Conservation (phyloP, 495 filamentous ascomycete species). For the Jackrogersella multiformis region DNA sequence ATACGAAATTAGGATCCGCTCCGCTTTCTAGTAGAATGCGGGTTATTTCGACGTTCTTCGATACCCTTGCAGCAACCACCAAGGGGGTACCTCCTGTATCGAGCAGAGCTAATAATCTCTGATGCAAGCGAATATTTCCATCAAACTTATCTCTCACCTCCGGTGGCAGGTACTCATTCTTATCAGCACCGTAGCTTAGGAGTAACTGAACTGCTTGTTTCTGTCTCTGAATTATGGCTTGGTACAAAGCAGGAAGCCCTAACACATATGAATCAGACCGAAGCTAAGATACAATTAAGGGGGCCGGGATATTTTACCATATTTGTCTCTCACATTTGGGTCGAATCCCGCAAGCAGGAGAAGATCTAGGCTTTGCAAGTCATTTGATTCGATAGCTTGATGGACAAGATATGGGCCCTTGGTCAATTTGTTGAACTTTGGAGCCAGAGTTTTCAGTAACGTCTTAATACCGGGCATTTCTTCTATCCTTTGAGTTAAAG, state of each 20-base stretch:
- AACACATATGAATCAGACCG: not conserved
- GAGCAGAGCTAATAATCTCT: not conserved
- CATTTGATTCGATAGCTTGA: slow-evolving; percentile 16
- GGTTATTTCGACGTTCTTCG: slow-evolving; percentile 15
- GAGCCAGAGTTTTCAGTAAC: slow-evolving; percentile 19
- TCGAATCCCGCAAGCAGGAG: slow-evolving; percentile 19
- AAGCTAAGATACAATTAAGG: not conserved
- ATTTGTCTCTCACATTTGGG: slow-evolving; percentile 16
- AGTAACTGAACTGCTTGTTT: slow-evolving; percentile 22
- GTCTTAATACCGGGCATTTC: slow-evolving; percentile 9
- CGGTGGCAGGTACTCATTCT: slow-evolving; percentile 22
- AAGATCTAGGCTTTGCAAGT: slow-evolving; percentile 1
- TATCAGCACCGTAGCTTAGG: slow-evolving; percentile 21
- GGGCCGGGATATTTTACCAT: not conserved
- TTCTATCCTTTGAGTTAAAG: slow-evolving; percentile 16
- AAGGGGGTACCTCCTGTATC: slow-evolving; percentile 7
- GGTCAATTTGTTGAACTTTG: slow-evolving; percentile 15
- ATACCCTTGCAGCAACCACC: slow-evolving; percentile 1
- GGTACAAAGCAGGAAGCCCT: slow-evolving; percentile 32
- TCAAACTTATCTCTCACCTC: slow-evolving; percentile 8
- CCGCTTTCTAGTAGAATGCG: slow-evolving; percentile 16
- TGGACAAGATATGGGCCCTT: slow-evolving; percentile 18
- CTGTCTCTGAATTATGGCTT: slow-evolving; percentile 23
- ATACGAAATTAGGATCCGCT: slow-evolving; percentile 10
- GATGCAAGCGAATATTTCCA: not conserved